Evolutionary conservation across 495 filamentous ascomycete genomes (phyloP).

Genomic region (Lineolata rhizophorae): DNA sequence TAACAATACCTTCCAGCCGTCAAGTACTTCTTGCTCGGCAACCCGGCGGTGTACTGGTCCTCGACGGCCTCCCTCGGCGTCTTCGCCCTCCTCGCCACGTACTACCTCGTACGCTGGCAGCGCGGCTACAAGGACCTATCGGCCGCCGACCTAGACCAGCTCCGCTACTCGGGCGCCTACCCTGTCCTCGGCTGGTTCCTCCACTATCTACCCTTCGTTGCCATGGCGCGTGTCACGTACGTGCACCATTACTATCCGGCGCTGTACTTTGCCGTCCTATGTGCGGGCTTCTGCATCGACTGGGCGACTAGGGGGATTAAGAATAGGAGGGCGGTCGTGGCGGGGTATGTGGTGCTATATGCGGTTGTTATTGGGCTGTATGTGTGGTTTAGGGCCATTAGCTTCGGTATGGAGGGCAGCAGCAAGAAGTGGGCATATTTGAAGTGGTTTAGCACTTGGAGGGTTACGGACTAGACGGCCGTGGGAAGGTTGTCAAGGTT

Average conservation of each 20-base stretch:
- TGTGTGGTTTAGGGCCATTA: constrained; percentile 77
- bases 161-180: constrained; percentile 85
- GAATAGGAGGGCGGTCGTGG: constrained; percentile 33
- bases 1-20: constrained; percentile 25
- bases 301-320: constrained; percentile 54
- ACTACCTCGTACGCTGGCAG: constrained; percentile 91
- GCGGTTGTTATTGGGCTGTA: constrained; percentile 53
- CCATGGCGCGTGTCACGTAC: constrained; percentile 96
- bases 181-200: constrained; percentile 86
- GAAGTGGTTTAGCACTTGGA: constrained; percentile 66
- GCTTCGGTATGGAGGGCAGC: constrained; percentile 80
- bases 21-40: constrained; percentile 97
- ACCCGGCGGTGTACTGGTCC: constrained; percentile 91
- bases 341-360: constrained; percentile 51
- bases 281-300: constrained; percentile 71
- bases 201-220: constrained; percentile 86
- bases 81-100: constrained; percentile 47
- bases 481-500: too few relatives aligned
- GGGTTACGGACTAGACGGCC: constrained; percentile 33
- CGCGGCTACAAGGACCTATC: constrained; percentile 76
- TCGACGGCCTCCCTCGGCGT: constrained; percentile 55
- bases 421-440: constrained; percentile 73
- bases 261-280: constrained; percentile 91
- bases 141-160: constrained; percentile 61
- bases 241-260: constrained; percentile 99